A percentile compares a stretch with the other conserved stretches of the same genome.
phyloP scores from a whole-genome alignment of 139 green algal species.

The Volvox reticuliferus region DNA sequence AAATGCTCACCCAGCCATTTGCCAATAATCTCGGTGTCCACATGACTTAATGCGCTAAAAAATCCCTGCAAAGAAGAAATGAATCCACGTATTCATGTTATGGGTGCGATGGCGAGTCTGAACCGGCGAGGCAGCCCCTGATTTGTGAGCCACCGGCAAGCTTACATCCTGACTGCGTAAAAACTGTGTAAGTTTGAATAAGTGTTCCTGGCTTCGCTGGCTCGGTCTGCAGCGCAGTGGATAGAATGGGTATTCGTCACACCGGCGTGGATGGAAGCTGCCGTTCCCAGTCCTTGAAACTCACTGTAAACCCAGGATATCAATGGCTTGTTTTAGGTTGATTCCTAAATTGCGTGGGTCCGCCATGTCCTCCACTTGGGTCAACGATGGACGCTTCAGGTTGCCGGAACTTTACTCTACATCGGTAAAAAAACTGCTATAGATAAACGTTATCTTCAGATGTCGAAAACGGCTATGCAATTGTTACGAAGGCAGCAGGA shows the following conservation, averaged over 20 bases:
- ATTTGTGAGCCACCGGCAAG: background rate
- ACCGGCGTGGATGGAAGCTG: background rate
- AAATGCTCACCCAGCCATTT: conserved; percentile 21
- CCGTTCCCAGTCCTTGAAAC: background rate
- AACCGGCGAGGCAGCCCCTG: background rate
- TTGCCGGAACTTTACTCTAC: background rate
- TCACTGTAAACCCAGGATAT: conserved; percentile 10
- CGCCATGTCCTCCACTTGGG: background rate
- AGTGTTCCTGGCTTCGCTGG: background rate
- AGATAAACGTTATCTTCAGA: background rate
- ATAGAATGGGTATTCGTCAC: background rate
- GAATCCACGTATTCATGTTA: background rate
- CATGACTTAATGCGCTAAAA: background rate
- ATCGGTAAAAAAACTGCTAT: background rate
- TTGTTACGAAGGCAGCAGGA: too few relatives aligned
- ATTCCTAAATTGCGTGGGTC: conserved; percentile 10
- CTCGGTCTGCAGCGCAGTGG: background rate
- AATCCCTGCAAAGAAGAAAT: conserved; percentile 26
- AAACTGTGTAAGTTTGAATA: background rate
- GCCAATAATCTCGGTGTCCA: background rate
- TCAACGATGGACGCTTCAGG: conserved; percentile 7
- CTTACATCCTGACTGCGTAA: conserved; percentile 25
- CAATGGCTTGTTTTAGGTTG: background rate
- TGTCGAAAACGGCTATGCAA: too few relatives aligned
- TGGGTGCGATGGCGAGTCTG: background rate